Evolutionary conservation across 768 basidiomycete genomes (phyloP).

Genomic region (Gautieria morchelliformis): DNA sequence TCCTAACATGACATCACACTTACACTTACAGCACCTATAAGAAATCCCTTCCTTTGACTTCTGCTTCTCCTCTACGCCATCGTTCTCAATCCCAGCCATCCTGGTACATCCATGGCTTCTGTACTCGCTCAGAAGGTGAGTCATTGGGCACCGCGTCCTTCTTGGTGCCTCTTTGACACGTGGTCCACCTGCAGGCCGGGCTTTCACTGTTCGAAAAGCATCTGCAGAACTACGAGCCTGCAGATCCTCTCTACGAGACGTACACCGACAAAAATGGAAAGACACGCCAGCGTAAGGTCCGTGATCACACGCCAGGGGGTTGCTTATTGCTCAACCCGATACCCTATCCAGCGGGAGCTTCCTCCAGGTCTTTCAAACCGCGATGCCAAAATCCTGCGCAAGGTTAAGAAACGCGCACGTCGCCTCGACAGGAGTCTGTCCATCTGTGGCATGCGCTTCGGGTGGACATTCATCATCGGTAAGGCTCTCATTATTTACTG

Average conservation of each 20-base stretch:
- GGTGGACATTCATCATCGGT: slow-evolving; percentile 75
- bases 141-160: too few species aligned
- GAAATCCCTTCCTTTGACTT: too few species aligned
- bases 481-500: neutral
- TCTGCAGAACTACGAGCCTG: slow-evolving; percentile 55
- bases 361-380: slow-evolving; percentile 71
- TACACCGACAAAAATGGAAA: slow-evolving; percentile 48
- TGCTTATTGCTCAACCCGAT: neutral
- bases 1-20: too few species aligned
- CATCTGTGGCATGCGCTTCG: slow-evolving; percentile 73
- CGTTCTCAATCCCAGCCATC: too few species aligned
- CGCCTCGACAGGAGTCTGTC: slow-evolving; percentile 82
- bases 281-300: slow-evolving; percentile 47
- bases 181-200: slow-evolving; percentile 28
- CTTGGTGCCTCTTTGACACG: too few species aligned
- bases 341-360: slow-evolving; percentile 40
- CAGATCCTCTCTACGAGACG: slow-evolving; percentile 66
- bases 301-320: slow-evolving; percentile 11
- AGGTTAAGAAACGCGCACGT: slow-evolving; percentile 70
- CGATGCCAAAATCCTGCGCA: slow-evolving; percentile 65
- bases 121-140: too few species aligned
- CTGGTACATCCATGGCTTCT: too few species aligned
- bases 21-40: too few species aligned
- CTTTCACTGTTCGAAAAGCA: slow-evolving; percentile 54
- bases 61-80: too few species aligned